These are phyloP conservation scores for Thyridium curvatum DNA, from an alignment of 2,329 filamentous ascomycete species.

Conservation along the genomic window DNA sequence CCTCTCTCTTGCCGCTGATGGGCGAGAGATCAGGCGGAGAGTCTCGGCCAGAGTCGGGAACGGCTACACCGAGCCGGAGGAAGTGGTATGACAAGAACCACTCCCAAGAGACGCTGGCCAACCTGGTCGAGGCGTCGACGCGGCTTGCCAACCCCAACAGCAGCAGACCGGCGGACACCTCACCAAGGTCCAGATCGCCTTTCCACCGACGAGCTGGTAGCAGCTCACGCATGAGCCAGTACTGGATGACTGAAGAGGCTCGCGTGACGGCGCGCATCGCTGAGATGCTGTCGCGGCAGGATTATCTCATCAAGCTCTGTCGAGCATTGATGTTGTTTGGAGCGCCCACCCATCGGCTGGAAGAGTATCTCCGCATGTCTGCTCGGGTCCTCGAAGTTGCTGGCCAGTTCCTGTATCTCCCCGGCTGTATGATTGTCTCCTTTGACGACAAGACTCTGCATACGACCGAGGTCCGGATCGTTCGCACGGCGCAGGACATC, in stretches of 20 bases:
- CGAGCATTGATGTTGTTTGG: constrained; percentile 81
- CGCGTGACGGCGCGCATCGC: constrained; percentile 51
- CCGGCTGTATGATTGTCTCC: constrained; percentile 87
- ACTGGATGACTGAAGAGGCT: constrained; percentile 14
- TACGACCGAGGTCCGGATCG: constrained; percentile 61
- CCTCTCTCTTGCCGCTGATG: neutral
- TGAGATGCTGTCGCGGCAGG: constrained; percentile 69
- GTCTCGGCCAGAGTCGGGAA: constrained; percentile 24
- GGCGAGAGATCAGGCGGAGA: constrained; percentile 18
- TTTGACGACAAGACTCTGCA: constrained; percentile 59
- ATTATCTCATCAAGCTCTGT: constrained; percentile 77
- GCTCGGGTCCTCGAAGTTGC: constrained; percentile 82
- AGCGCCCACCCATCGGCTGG: constrained; percentile 80
- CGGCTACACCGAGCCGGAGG: constrained; percentile 31
- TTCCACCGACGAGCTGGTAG: constrained; percentile 29
- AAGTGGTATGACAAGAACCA: constrained; percentile 44
- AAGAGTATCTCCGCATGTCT: constrained; percentile 86
- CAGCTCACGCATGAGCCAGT: constrained; percentile 19
- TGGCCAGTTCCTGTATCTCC: constrained; percentile 80
- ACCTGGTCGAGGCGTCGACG: constrained; percentile 39
- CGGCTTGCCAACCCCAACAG: constrained; percentile 28
- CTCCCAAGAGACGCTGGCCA: constrained; percentile 39
- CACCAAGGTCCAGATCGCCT: constrained; percentile 15
- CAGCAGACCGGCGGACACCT: constrained; percentile 6
- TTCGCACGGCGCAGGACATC: constrained; percentile 50